Conservation (phyloP, 2,329 filamentous ascomycete genomes). For the Corinectria fuckeliana region DNA sequence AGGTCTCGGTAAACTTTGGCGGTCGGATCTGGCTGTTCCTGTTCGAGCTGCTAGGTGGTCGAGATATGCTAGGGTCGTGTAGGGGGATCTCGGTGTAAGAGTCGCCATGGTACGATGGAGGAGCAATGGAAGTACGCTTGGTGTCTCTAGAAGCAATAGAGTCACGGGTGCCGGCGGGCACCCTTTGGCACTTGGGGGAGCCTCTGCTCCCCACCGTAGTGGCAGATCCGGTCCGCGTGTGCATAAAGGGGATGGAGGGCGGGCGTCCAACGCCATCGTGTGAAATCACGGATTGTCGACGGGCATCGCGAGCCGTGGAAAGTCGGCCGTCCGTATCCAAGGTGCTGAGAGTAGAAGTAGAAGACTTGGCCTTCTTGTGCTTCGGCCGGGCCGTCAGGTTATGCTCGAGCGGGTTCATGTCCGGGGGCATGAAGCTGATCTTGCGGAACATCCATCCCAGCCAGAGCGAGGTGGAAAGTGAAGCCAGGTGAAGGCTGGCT, state of each 20-base stretch:
- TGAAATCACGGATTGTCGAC: constrained; percentile 50
- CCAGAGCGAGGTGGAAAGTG: constrained; percentile 74
- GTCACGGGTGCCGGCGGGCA: constrained; percentile 51
- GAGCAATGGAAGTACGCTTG: constrained; percentile 54
- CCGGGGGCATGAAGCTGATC: constrained; percentile 82
- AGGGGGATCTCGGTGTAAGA: constrained; percentile 60
- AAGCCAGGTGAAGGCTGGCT: constrained; percentile 73
- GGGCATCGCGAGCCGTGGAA: constrained; percentile 52
- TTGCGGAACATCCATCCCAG: constrained; percentile 80
- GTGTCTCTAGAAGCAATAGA: constrained; percentile 52
- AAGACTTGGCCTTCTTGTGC: constrained; percentile 78
- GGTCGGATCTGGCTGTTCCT: constrained; percentile 44
- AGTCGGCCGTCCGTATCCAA: constrained; percentile 65
- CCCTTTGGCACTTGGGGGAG: constrained; percentile 63
- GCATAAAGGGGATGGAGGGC: constrained; percentile 76
- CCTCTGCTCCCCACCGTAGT: constrained; percentile 61
- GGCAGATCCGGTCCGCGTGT: constrained; percentile 72
- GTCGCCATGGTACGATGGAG: constrained; percentile 45
- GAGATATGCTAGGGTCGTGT: constrained; percentile 45
- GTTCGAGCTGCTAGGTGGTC: constrained; percentile 31
- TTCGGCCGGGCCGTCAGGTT: constrained; percentile 74
- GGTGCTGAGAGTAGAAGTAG: constrained; percentile 55
- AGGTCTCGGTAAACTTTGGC: constrained; percentile 60
- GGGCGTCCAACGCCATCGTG: constrained; percentile 56
- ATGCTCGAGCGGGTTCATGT: constrained; percentile 93